phyloP scores from a whole-genome alignment of 2,329 filamentous ascomycete species.

The Ophiostoma sp. region DNA sequence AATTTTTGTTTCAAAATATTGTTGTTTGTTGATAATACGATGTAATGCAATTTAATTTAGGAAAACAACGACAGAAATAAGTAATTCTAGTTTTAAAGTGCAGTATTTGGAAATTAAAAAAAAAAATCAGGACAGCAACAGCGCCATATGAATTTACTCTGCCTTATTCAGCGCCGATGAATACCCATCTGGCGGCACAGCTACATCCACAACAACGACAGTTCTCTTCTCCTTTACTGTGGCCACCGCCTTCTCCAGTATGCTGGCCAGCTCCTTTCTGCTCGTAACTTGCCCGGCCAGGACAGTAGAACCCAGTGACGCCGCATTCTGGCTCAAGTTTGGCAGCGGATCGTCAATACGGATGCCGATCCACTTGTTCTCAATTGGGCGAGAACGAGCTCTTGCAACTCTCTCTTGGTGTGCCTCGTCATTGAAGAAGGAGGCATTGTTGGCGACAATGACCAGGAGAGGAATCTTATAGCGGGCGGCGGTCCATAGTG shows the following conservation, averaged over 20 bases:
- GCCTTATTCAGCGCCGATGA: slow-evolving; percentile 5
- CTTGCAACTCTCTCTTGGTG: slow-evolving; percentile 21
- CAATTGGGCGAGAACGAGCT: not conserved
- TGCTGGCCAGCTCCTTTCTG: not conserved
- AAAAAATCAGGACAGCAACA: too few species aligned
- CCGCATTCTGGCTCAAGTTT: slow-evolving; percentile 10
- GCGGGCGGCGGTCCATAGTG: slow-evolving; percentile 19
- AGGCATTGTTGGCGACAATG: slow-evolving; percentile 23
- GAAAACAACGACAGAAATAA: too few species aligned
- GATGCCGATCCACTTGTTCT: slow-evolving; percentile 21
- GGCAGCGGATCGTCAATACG: slow-evolving; percentile 21
- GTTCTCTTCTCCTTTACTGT: not conserved
- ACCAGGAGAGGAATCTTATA: slow-evolving; percentile 19
- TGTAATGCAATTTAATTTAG: too few species aligned
- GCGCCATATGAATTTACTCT: too few species aligned
- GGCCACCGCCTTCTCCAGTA: not conserved
- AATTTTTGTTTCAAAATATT: too few species aligned
- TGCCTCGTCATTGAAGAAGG: slow-evolving; percentile 25
- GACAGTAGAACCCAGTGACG: slow-evolving; percentile 16
- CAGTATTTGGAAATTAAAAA: too few species aligned
- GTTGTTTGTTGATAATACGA: too few species aligned
- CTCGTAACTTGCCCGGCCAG: slow-evolving; percentile 16
- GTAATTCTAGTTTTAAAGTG: too few species aligned
- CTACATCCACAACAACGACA: slow-evolving; percentile 18
- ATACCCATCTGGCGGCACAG: slow-evolving; percentile 21